phyloP scores from a whole-genome alignment of 108 stramenopile genomes.

The Fragilariopsis cylindrus region DNA sequence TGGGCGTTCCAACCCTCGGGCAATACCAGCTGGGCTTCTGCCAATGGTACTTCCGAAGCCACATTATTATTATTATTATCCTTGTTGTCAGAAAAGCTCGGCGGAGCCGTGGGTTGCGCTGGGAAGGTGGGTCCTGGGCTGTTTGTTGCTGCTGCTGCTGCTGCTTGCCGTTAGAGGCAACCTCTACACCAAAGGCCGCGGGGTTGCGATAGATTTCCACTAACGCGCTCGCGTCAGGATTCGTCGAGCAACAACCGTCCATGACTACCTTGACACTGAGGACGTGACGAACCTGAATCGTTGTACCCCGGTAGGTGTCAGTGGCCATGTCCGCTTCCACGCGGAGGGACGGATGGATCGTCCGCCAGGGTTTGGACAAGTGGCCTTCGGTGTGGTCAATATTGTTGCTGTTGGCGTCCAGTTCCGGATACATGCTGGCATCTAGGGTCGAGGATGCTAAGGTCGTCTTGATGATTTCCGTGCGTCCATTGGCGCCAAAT shows the following conservation, averaged over 20 bases:
- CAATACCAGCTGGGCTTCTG: conserved; percentile 19
- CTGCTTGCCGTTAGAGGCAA: background rate
- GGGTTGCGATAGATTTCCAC: conserved; percentile 12
- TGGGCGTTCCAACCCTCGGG: conserved; percentile 35
- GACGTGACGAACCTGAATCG: conserved; percentile 25
- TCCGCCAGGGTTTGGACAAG: conserved; percentile 3
- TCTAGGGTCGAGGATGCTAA: conserved; percentile 11
- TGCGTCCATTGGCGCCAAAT: conserved; percentile 22
- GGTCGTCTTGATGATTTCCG: background rate
- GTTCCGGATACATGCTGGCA: conserved; percentile 24
- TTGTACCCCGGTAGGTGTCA: conserved; percentile 25
- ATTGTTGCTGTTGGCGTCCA: background rate
- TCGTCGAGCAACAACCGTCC: conserved; percentile 30
- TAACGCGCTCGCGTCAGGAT: conserved; percentile 29
- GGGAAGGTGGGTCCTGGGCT: too few relatives aligned
- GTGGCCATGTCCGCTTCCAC: conserved; percentile 9
- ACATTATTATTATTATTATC: background rate
- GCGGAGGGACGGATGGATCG: background rate
- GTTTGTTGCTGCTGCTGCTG: background rate
- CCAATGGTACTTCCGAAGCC: conserved; percentile 11
- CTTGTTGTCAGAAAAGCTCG: background rate
- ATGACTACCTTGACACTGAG: conserved; percentile 12
- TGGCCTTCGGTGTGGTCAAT: background rate
- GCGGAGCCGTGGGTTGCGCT: background rate
- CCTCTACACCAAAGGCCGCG: background rate